A percentile compares a stretch with the other conserved stretches of the same genome.
Evolutionary conservation across 116 monocot genomes (phyloP).

Genomic region (Trichopus zeylanicus): DNA sequence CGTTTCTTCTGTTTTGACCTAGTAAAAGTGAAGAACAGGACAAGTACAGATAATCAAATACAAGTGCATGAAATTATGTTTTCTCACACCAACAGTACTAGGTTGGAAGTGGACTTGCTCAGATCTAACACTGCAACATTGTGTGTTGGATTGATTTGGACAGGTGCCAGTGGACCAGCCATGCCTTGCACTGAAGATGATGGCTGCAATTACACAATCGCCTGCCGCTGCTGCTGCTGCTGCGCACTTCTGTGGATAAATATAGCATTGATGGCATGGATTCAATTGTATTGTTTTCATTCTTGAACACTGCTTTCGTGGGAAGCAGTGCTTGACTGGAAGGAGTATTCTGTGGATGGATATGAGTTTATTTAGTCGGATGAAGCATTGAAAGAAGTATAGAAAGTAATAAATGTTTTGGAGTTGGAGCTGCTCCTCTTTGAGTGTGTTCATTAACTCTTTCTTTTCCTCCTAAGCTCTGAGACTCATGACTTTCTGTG

Average conservation of each 20-base stretch:
- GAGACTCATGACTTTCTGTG: no score
- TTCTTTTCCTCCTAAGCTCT: neutral
- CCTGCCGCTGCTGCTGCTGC: slow-evolving; percentile 24
- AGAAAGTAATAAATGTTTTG: neutral
- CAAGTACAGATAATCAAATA: no score
- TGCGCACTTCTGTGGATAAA: no score
- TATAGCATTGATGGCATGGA: no score
- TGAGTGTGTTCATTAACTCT: neutral
- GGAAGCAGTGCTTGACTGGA: neutral
- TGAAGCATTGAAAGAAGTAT: no score
- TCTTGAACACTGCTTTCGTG: neutral
- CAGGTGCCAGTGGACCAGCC: slow-evolving; percentile 94
- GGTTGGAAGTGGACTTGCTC: no score
- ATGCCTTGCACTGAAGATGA: slow-evolving; percentile 79
- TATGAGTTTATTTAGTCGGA: no score
- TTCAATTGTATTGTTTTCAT: neutral
- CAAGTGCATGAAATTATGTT: no score
- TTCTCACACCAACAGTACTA: no score
- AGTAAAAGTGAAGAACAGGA: no score
- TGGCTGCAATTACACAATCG: slow-evolving; percentile 66
- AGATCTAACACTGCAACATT: neutral
- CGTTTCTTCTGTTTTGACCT: no score
- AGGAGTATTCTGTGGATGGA: neutral
- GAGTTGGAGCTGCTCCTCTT: neutral
- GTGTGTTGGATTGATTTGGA: neutral